phyloP scores from a whole-genome alignment of 2,329 filamentous ascomycete genomes.

The Fusarium multiceps region DNA sequence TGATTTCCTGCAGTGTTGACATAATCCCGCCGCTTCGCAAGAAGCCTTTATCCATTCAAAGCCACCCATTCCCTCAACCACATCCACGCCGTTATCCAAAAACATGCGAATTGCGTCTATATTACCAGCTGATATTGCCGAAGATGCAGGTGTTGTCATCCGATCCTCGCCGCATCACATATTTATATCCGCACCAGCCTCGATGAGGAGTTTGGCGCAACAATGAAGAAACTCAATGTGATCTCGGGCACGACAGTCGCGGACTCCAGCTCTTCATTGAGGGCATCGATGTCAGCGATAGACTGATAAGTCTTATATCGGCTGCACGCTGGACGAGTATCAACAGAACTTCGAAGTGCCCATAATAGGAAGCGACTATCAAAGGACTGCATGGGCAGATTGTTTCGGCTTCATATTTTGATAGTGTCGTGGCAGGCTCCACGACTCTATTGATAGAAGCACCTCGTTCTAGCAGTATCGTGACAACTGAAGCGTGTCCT shows the following conservation, averaged over 20 bases:
- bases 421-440: no score
- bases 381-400: no score
- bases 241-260: not conserved
- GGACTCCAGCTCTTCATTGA: not conserved
- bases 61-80: not conserved
- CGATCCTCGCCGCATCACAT: not conserved
- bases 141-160: not conserved
- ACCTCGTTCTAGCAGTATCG: no score
- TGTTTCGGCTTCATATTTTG: no score
- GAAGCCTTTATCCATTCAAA: accelerated
- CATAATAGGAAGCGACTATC: no score
- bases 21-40: not conserved
- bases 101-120: not conserved
- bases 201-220: not conserved
- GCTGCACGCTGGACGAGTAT: no score
- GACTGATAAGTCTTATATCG: no score
- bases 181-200: not conserved
- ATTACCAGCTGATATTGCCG: not conserved
- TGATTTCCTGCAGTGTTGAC: not conserved
- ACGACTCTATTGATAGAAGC: no score
- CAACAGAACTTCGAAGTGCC: no score
- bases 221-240: not conserved
- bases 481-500: no score
- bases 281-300: not conserved
- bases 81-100: not conserved